Evolutionary conservation across 768 basidiomycete species (phyloP), one percentile per base, ranked within the genome.

Genomic region (Collybiopsis confluens): DNA sequence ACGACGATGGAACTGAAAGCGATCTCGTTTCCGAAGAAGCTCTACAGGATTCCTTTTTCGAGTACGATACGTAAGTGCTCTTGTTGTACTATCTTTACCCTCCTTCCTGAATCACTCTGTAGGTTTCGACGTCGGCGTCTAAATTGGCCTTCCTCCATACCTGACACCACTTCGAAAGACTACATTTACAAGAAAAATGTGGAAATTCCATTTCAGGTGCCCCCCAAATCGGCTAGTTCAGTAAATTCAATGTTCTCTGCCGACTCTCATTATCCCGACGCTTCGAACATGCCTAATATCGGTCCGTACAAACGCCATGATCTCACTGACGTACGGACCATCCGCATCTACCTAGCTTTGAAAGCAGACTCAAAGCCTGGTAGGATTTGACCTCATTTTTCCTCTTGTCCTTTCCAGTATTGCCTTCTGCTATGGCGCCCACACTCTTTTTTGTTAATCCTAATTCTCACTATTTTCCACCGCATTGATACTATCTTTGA

Each of bases 81-180:
- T 52, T 47, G 56, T 45, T 58, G 40, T 36, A 33, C 28, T 21
- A 33, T 54, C 11, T 41, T 37, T 33, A 52, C 36, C 30, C 54
- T 50, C 28, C 60, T 45, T 28, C 57, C 51, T 59, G 48, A 9
- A 13, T 52, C 57, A 11, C 26, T 47, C 54, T 55, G 8, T 61
- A 89, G 87, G 55, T 88, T 87, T 70, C 80, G 82, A 37, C 79
- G 85, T 48, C 71, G 71, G 53, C 80, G 87, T 38, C 80, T 88
- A 64, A 80, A 86, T 60, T 88, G 85, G 86, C 84, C 85, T 4
- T 68, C 74, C 37, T 76, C 79, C 41, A 63, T 66, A 27, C 62
- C 70, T 46, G 72, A 73, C 56, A 59, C 60, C 51, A 63, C 64
- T 44, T 27, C 64, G 27, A 53, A 60, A 13, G 44, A 59, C 53